Evolutionary conservation across 2,329 filamentous ascomycete genomes (phyloP).

Genomic region (Cryphonectria japonica): DNA sequence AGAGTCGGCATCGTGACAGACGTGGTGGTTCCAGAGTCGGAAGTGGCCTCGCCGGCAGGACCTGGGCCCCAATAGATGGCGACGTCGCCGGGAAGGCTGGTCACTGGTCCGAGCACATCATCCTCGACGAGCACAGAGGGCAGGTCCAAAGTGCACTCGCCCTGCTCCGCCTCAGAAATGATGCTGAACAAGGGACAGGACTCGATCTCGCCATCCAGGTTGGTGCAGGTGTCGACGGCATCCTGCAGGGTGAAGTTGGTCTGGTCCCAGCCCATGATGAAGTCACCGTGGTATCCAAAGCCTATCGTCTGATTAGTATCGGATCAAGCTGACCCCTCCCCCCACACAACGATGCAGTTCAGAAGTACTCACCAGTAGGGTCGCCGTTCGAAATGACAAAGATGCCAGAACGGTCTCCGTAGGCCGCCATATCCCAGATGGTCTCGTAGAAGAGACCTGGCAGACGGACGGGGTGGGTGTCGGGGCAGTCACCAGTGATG

Average conservation of each 20-base stretch:
- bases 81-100: constrained; percentile 68
- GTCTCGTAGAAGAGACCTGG: constrained; percentile 83
- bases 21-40: constrained; percentile 28
- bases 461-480: constrained; percentile 67
- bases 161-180: constrained; percentile 58
- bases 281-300: constrained; percentile 78
- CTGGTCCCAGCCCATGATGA: constrained; percentile 77
- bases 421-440: constrained; percentile 76
- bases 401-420: constrained; percentile 63
- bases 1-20: constrained; percentile 37
- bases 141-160: constrained; percentile 64
- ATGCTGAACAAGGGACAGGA: constrained; percentile 79
- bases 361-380: constrained; percentile 59
- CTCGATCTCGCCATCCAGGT: constrained; percentile 65
- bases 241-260: constrained; percentile 62
- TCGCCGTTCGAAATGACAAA: constrained; percentile 84
- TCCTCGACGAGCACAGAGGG: constrained; percentile 62
- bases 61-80: constrained; percentile 44
- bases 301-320: constrained; percentile 48
- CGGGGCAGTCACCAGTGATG: constrained; percentile 76
- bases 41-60: constrained; percentile 30
- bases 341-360: not conserved
- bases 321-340: not conserved
- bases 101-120: constrained; percentile 58
- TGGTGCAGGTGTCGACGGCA: constrained; percentile 78